Base-by-base conservation (phyloP, 2,329 filamentous ascomycete species). In the Trichothecium sympodiale region DNA sequence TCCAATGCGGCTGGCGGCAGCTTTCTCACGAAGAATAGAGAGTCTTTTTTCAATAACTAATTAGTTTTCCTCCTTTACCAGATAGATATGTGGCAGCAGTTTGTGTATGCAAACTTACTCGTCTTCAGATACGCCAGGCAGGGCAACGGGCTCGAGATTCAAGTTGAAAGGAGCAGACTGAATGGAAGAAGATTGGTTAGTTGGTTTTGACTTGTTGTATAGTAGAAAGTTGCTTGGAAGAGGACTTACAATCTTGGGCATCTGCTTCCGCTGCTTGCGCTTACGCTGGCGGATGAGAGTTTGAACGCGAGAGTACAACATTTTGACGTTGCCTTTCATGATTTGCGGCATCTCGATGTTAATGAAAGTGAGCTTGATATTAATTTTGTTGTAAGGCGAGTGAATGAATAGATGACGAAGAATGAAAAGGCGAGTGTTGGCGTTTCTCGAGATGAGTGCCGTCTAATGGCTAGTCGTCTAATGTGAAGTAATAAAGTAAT, bases 121-220 rank as follows among this genome's bases (percentile, higher is more conserved):
- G 45, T 76, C 69, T 43, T 73, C 62, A 31, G 67, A 69, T 29
- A 77, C 59, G 28, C 73, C 74, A 3, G 71, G 70, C 12, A 77
- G 55, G 30, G 54, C 55, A 29, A 68, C 58, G n/a, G 61, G 55
- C 47, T 74, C 69, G 39, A 64, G 65, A 49, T 69, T 68, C 47
- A 77, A 69, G 50, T 76, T 62, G 54, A 72, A 78, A 0, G 74
- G 74, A 8, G 65, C 64, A 34, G 71, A 76, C 73, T 77, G 40
- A n/a, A n/a, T n/a, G n/a, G n/a, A n/a, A n/a, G n/a, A n/a, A n/a
- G n/a, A n/a, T n/a, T n/a, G n/a, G n/a, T n/a, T n/a, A n/a, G n/a
- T n/a, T n/a, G n/a, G n/a, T n/a, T n/a, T n/a, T n/a, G n/a, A n/a
- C n/a, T n/a, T n/a, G n/a, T n/a, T n/a, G n/a, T n/a, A n/a, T n/a